Percentiles rank a stretch among this genome's conserved stretches.
Evolutionary conservation across 148 eudicot genomes (phyloP).

Genomic region (Chenopodium suecicum): DNA sequence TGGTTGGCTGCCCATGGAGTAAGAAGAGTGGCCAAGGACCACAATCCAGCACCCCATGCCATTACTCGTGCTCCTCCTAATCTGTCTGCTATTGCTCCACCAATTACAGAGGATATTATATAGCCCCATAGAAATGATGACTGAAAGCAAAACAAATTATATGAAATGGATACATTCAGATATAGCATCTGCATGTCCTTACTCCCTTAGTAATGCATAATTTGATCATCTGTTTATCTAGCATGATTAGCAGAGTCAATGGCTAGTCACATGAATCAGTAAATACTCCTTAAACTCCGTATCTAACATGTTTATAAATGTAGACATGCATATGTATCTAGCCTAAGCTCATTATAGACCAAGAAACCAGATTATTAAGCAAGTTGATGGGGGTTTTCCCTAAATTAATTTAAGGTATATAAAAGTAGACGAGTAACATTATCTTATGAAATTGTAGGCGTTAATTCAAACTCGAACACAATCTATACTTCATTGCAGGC

Average conservation of each 20-base stretch:
- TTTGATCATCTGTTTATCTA: background rate
- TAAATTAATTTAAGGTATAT: no score
- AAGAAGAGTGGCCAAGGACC: slow-evolving; percentile 89
- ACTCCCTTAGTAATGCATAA: background rate
- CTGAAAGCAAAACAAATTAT: slow-evolving; percentile 35
- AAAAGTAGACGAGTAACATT: no score
- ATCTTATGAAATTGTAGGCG: no score
- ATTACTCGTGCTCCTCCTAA: slow-evolving; percentile 84
- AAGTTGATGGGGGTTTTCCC: no score
- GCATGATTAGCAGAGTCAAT: background rate
- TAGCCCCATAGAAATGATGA: slow-evolving; percentile 98
- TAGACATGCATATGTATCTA: background rate
- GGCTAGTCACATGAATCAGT: background rate
- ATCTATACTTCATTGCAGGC: background rate
- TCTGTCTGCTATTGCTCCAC: slow-evolving; percentile 93
- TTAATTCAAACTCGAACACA: background rate
- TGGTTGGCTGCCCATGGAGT: slow-evolving; percentile 94
- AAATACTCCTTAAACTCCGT: background rate
- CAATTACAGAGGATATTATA: slow-evolving; percentile 77
- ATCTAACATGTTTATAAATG: background rate
- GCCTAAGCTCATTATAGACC: background rate
- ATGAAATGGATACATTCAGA: background rate
- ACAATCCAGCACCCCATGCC: slow-evolving; percentile 85
- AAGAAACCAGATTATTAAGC: no score
- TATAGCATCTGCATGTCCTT: background rate